These are phyloP conservation scores for Crithidia thermophila DNA, from an alignment of 208 protist genomes.

Conservation along the genomic window DNA sequence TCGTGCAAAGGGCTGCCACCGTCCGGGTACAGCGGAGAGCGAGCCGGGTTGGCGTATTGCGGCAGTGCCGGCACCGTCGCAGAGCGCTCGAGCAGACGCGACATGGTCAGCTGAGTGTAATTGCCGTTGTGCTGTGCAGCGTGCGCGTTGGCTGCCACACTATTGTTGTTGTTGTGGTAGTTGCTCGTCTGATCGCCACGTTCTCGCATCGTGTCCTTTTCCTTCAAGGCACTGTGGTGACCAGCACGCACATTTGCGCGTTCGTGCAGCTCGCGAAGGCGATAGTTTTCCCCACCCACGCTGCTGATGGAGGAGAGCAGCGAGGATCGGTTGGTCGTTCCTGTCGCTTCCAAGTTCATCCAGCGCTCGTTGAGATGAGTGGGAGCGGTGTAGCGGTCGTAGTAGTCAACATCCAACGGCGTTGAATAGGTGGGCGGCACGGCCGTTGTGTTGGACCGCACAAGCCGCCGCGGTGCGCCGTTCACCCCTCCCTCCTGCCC, in stretches of 20 bases:
- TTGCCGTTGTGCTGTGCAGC: neutral
- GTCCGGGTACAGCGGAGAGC: neutral
- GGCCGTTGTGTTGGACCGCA: too few relatives aligned
- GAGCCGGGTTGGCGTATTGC: conserved; percentile 2
- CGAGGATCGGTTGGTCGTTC: conserved; percentile 1
- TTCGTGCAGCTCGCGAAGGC: neutral
- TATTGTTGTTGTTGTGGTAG: neutral
- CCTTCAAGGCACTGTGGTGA: neutral
- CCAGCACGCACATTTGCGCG: neutral
- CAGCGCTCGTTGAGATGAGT: too few relatives aligned
- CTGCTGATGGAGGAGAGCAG: conserved; percentile 9
- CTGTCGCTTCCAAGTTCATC: too few relatives aligned
- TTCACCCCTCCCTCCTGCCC: too few relatives aligned
- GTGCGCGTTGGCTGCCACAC: neutral
- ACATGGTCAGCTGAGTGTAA: conserved; percentile 11
- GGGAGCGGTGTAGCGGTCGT: too few relatives aligned
- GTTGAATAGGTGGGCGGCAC: too few relatives aligned
- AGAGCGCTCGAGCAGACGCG: conserved; percentile 22
- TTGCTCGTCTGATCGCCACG: too few relatives aligned
- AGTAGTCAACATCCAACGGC: too few relatives aligned
- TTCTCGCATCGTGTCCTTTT: too few relatives aligned
- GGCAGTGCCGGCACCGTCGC: conserved; percentile 11
- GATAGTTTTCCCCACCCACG: neutral
- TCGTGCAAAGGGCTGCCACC: neutral
- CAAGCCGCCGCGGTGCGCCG: too few relatives aligned